Evolutionary conservation across 1,139 yeast species (phyloP), one percentile per base, ranked within the genome.

Genomic region (Candida tropicalis): DNA sequence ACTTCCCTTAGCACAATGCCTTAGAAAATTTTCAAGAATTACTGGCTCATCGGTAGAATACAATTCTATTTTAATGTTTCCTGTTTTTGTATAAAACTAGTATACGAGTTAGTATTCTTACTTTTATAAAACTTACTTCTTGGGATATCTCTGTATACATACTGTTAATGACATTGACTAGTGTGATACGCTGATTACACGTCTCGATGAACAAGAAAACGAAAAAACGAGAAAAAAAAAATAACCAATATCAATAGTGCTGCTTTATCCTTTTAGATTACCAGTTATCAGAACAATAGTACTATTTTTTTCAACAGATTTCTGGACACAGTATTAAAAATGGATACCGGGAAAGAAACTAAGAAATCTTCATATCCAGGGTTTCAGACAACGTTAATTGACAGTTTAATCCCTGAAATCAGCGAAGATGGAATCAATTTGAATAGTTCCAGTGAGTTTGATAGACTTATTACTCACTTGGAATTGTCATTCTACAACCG

Each of bases 1-100:
- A 2, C 71, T 60, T 3, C 79, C 81, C 26, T 56, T 54, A 1
- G 79, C 82, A 50, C 79, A 72, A 48, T 70, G 78, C 3, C 77
- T 77, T 7, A 77, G 56, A 32, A 51, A 51, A 49, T 59, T 60
- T 35, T 58, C 47, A 3, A 36, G 23, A 3, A 58, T 12, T 43
- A 49, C 38, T 51, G 57, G 24, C 3, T 43, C 44, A 22, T 51
- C 43, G 4, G 43, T 22, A n/a, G 43, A 33, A 12, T 27, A 34
- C 26, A 60, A 46, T 29, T 57, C 58, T 13, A 59, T 42, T 38
- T 59, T 57, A 9, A 60, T 26, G 4, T 44, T 44, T 1, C 65
- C 65, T 0, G 62, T 58, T 7, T 43, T 35, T 7, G 65, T 60
- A 23, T 49, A 47, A 5, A 60, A 42, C 62, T 56, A 36, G 20